phyloP scores from a whole-genome alignment of 2,329 filamentous ascomycete genomes.

The Didymella pomorum region DNA sequence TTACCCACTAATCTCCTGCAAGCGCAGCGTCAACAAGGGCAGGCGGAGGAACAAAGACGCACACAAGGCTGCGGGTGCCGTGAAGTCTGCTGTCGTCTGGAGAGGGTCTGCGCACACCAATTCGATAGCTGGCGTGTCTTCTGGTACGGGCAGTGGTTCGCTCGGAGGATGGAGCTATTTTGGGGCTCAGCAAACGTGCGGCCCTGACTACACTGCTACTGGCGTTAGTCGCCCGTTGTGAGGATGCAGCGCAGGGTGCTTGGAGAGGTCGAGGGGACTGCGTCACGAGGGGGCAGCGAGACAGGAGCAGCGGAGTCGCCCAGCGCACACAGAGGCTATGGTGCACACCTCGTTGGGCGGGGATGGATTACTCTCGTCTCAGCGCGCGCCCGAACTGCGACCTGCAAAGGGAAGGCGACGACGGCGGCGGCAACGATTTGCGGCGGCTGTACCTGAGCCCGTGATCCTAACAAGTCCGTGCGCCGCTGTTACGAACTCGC shows the following conservation, averaged over 20 bases:
- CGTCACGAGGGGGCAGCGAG: constrained; percentile 14
- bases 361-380: constrained; percentile 10
- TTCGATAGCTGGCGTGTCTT: constrained; percentile 16
- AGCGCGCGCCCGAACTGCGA: constrained; percentile 29
- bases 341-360: constrained; percentile 10
- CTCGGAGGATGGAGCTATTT: constrained; percentile 33
- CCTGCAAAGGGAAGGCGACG: constrained; percentile 32
- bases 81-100: constrained; percentile 9
- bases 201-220: constrained; percentile 35
- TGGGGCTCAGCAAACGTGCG: constrained; percentile 33
- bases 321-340: constrained; percentile 4
- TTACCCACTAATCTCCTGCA: constrained; percentile 33
- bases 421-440: constrained; percentile 31
- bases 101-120: constrained; percentile 17
- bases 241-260: constrained; percentile 18
- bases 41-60: constrained; percentile 30
- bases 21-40: constrained; percentile 20
- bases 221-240: constrained; percentile 31
- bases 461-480: constrained; percentile 15
- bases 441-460: constrained; percentile 24
- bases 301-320: constrained; percentile 6
- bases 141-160: constrained; percentile 19
- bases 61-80: constrained; percentile 14
- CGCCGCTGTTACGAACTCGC: constrained; percentile 27
- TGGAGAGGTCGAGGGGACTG: constrained; percentile 18